phyloP scores from a whole-genome alignment of 176 grass and related monocot genomes.

The Avena eriantha region DNA sequence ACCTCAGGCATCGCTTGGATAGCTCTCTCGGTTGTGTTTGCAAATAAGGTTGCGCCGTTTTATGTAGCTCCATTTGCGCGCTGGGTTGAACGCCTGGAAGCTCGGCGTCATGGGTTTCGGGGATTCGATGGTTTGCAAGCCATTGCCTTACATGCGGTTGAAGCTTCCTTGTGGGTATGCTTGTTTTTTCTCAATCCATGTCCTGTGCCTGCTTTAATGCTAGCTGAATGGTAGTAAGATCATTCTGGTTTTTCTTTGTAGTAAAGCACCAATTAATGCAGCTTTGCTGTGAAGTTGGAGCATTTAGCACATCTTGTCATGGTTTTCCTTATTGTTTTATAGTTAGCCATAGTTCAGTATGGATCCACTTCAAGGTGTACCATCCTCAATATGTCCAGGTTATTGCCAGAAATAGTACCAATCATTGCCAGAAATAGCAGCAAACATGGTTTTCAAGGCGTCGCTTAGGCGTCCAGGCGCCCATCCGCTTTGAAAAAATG shows the following conservation, averaged over 20 bases:
- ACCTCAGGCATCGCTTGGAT: background rate
- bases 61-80: slow-evolving; percentile 19
- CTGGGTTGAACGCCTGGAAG: slow-evolving; percentile 28
- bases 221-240: background rate
- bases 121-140: slow-evolving; percentile 36
- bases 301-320: background rate
- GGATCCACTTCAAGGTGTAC: background rate
- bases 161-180: slow-evolving; percentile 37
- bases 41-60: background rate
- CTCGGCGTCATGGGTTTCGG: slow-evolving; percentile 7
- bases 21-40: background rate
- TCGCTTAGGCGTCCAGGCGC: no score
- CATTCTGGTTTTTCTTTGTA: background rate
- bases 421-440: background rate
- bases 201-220: background rate
- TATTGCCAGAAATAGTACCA: slow-evolving; percentile 9
- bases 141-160: background rate
- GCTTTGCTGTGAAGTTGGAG: background rate
- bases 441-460: background rate
- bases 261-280: background rate
- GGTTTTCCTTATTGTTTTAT: background rate
- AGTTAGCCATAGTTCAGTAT: background rate
- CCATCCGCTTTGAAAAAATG: no score
- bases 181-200: background rate
- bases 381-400: background rate